Evolutionary conservation across 192 early-diverging fungal genomes (phyloP).

Genomic region (Geranomyces variabilis): DNA sequence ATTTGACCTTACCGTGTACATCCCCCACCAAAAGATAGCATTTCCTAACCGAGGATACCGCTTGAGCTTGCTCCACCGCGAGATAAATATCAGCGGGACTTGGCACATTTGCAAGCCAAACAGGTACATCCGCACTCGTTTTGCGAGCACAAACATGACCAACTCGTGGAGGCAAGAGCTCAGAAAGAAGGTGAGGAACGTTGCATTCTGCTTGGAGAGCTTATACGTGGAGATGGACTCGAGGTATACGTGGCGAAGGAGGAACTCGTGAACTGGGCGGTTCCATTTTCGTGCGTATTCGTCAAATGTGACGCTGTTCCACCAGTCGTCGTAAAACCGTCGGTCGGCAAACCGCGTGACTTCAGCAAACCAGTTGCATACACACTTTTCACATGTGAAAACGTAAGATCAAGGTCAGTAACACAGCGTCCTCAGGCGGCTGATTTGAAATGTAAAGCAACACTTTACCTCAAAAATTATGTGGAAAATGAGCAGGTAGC

Average conservation of each 20-base stretch:
- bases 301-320: conserved; percentile 90
- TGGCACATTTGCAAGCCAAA: conserved; percentile 88
- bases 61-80: conserved; percentile 60
- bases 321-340: conserved; percentile 99
- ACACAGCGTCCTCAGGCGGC: no score
- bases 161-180: conserved; percentile 81
- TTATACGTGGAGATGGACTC: conserved; percentile 74
- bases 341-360: conserved; percentile 94
- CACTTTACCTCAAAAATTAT: conserved; percentile 91
- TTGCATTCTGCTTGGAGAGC: conserved; percentile 69
- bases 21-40: conserved; percentile 88
- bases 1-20: conserved; percentile 71
- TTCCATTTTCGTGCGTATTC: conserved; percentile 98
- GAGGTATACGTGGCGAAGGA: conserved; percentile 88
- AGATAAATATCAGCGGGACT: conserved; percentile 81
- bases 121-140: conserved; percentile 74
- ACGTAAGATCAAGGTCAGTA: no score
- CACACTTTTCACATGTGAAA: conserved; percentile 67
- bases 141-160: conserved; percentile 73
- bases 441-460: no score
- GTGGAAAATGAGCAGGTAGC: conserved; percentile 90
- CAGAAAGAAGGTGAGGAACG: conserved; percentile 79
- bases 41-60: conserved; percentile 74
- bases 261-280: conserved; percentile 89
- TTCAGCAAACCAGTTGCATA: conserved; percentile 95